phyloP scores from a whole-genome alignment of 768 basidiomycete genomes.

The Hygrocybe coccinea region DNA sequence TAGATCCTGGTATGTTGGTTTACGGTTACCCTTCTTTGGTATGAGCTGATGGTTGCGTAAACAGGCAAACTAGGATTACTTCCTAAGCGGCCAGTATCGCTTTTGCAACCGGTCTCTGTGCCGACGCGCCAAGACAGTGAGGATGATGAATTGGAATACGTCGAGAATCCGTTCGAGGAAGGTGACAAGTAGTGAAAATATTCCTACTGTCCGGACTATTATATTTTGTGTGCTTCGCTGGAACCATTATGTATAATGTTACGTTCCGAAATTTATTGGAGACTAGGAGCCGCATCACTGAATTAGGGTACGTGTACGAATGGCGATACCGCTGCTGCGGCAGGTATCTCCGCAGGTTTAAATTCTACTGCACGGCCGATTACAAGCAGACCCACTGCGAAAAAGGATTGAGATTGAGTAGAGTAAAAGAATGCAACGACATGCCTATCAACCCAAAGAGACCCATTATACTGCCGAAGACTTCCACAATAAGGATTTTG shows the following conservation, averaged over 20 bases:
- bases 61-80: slow-evolving; percentile 45
- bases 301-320: slow-evolving; percentile 21
- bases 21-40: not conserved
- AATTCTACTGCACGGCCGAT: slow-evolving; percentile 63
- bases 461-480: slow-evolving; percentile 87
- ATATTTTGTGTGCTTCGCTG: not conserved
- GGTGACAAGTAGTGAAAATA: slow-evolving; percentile 12
- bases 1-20: slow-evolving; percentile 8
- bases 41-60: not conserved
- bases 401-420: slow-evolving; percentile 1
- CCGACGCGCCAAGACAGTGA: slow-evolving; percentile 29
- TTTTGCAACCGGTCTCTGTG: slow-evolving; percentile 34
- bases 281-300: not conserved
- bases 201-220: not conserved
- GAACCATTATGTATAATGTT: not conserved
- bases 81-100: slow-evolving; percentile 70
- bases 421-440: slow-evolving; percentile 25
- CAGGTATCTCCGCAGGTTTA: slow-evolving; percentile 32
- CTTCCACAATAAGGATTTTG: slow-evolving; percentile 94
- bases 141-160: slow-evolving; percentile 63
- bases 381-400: slow-evolving; percentile 75
- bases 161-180: slow-evolving; percentile 73
- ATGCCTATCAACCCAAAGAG: slow-evolving; percentile 88
- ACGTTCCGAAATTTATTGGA: not conserved
- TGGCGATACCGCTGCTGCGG: slow-evolving; percentile 25